Conservation (phyloP, 2,329 filamentous ascomycete genomes). For the Allantophomopsis cytisporea region DNA sequence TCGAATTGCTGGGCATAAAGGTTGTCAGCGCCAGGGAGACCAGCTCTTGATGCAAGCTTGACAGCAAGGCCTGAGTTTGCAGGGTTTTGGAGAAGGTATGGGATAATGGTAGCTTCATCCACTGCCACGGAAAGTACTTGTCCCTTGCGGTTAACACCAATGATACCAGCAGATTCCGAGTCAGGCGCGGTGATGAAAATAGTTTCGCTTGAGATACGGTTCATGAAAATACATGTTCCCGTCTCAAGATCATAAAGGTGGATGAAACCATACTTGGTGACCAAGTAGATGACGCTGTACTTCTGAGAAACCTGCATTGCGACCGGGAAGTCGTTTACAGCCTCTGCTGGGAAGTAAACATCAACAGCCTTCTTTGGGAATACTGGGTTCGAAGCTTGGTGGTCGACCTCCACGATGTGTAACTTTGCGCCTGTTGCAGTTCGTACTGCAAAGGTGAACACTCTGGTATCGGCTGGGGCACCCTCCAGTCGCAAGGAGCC, state of each 20-base stretch:
- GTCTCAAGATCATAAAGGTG: conserved; percentile 97
- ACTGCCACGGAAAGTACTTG: conserved; percentile 91
- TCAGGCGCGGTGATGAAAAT: conserved; percentile 92
- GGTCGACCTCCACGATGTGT: conserved; percentile 95
- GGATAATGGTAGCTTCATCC: conserved; percentile 82
- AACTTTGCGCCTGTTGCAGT: conserved; percentile 84
- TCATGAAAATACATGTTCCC: conserved; percentile 96
- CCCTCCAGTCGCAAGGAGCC: conserved; percentile 82
- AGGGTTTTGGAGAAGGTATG: conserved; percentile 91
- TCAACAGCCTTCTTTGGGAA: conserved; percentile 96
- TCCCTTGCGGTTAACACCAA: conserved; percentile 94
- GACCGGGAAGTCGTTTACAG: conserved; percentile 93
- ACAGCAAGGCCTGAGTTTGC: conserved; percentile 88
- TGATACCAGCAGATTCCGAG: conserved; percentile 70
- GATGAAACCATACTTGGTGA: conserved; percentile 98
- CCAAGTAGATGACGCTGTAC: conserved; percentile 92
- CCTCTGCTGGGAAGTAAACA: conserved; percentile 93
- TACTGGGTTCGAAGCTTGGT: conserved; percentile 73
- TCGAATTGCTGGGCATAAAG: conserved; percentile 92
- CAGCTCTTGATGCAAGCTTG: conserved; percentile 89
- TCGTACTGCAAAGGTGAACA: conserved; percentile 93
- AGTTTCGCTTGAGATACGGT: conserved; percentile 97
- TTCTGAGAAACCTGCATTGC: conserved; percentile 94
- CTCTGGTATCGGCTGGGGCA: conserved; percentile 78
- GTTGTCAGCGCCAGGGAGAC: conserved; percentile 85